phyloP scores from a whole-genome alignment of 495 filamentous ascomycete species.

The Talaromyces borbonicus region DNA sequence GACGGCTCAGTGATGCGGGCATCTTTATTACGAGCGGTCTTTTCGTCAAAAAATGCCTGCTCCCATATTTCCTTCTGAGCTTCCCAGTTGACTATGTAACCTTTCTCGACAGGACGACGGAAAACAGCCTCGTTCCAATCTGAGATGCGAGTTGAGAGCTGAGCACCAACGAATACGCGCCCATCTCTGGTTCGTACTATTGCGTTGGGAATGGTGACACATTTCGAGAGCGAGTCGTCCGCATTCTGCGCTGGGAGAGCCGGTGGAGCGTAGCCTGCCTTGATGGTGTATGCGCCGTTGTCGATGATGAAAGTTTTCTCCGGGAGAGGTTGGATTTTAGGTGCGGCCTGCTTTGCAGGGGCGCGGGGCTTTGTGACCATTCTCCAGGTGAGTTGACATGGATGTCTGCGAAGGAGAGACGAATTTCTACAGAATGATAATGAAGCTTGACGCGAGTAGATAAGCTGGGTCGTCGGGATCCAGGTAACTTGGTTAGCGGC shows the following conservation, averaged over 20 bases:
- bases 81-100: constrained; percentile 95
- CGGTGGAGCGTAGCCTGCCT: constrained; percentile 68
- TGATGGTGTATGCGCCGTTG: constrained; percentile 89
- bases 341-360: constrained; percentile 20
- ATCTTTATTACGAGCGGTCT: constrained; percentile 41
- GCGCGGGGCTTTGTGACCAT: constrained; percentile 29
- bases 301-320: constrained; percentile 76
- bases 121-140: constrained; percentile 89
- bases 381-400: constrained; percentile 17
- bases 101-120: constrained; percentile 87
- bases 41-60: constrained; percentile 71
- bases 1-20: constrained; percentile 41
- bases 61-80: constrained; percentile 95
- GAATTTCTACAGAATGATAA: too few species aligned
- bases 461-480: not conserved
- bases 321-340: constrained; percentile 32
- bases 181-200: constrained; percentile 74
- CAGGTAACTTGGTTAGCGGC: not conserved
- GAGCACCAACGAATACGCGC: constrained; percentile 66
- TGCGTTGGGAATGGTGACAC: constrained; percentile 74
- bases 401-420: too few species aligned
- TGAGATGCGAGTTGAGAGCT: constrained; percentile 61
- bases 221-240: constrained; percentile 32
- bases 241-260: constrained; percentile 27
- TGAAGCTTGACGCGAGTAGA: not conserved